Evolutionary conservation across 371 early-diverging fungal genomes (phyloP).

Genomic region (Circinella umbellata): DNA sequence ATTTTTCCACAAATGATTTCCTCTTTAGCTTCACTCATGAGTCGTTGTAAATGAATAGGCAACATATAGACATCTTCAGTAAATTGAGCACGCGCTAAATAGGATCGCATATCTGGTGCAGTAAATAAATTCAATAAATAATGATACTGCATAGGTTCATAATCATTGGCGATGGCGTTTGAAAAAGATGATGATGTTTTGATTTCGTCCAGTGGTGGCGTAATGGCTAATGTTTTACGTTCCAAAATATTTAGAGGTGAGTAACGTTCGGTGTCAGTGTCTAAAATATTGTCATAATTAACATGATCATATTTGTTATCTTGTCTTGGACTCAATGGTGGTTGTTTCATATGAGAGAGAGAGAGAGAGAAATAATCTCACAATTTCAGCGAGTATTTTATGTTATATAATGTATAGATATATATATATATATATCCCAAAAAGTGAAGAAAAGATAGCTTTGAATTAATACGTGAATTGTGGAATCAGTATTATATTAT

Average conservation of each 20-base stretch:
- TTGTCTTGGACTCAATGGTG: conserved; percentile 1
- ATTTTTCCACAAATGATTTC: conserved; percentile 32
- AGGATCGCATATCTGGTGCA: conserved; percentile 41
- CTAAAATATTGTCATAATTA: neutral
- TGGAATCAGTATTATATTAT: no score
- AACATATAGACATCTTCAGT: conserved; percentile 42
- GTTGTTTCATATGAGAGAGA: neutral
- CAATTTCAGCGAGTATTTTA: no score
- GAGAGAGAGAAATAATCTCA: no score
- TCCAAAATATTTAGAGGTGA: neutral
- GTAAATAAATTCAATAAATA: conserved; percentile 42
- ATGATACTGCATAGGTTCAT: conserved; percentile 25
- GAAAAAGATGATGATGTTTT: neutral
- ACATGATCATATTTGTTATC: neutral
- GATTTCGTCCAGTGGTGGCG: conserved; percentile 18
- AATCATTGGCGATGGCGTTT: neutral
- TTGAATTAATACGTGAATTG: no score
- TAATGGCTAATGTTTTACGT: conserved; percentile 18
- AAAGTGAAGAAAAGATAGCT: no score
- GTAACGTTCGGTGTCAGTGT: neutral
- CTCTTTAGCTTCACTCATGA: conserved; percentile 47
- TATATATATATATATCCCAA: no score
- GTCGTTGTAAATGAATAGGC: conserved; percentile 38
- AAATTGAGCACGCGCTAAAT: conserved; percentile 30
- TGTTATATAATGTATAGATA: no score